Conservation (phyloP, 257 asterid genomes). For the Knoxia roxburghii region DNA sequence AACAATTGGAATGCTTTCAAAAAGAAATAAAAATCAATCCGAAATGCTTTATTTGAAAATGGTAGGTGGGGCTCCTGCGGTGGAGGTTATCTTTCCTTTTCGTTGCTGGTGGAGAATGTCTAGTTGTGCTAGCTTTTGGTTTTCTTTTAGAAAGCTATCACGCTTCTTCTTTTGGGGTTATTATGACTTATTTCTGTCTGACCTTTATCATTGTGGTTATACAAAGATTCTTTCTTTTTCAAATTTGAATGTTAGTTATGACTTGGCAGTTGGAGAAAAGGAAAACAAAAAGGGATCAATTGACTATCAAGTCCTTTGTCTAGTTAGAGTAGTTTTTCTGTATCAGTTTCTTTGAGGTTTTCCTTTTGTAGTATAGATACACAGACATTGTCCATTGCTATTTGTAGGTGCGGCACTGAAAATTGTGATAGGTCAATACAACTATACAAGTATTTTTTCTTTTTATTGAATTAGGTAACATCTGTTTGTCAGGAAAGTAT, state of each 20-base stretch:
- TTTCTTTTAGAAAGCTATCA: not conserved
- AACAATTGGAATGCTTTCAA: too few relatives aligned
- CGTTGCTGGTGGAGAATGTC: not conserved
- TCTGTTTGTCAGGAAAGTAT: not conserved
- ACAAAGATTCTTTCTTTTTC: not conserved
- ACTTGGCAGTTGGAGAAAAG: not conserved
- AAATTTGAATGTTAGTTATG: not conserved
- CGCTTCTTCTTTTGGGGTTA: not conserved
- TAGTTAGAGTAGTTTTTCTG: not conserved
- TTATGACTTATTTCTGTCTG: not conserved
- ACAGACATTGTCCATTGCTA: not conserved
- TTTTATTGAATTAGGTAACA: not conserved
- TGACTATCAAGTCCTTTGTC: not conserved
- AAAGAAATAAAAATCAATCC: too few relatives aligned
- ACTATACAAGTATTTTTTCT: too few relatives aligned
- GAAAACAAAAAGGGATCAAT: not conserved
- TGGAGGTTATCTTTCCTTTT: conserved; percentile 15
- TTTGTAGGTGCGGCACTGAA: not conserved
- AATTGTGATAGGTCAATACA: not conserved
- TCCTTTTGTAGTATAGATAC: not conserved
- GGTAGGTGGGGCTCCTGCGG: conserved; percentile 7
- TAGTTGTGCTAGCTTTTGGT: not conserved
- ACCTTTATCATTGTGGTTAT: not conserved
- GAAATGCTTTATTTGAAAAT: conserved; percentile 1
- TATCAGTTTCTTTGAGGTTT: not conserved